Evolutionary conservation across 1,139 yeast genomes (phyloP), one percentile per base, ranked within the genome.

Genomic region (Protomyces lactucae-debilis): DNA sequence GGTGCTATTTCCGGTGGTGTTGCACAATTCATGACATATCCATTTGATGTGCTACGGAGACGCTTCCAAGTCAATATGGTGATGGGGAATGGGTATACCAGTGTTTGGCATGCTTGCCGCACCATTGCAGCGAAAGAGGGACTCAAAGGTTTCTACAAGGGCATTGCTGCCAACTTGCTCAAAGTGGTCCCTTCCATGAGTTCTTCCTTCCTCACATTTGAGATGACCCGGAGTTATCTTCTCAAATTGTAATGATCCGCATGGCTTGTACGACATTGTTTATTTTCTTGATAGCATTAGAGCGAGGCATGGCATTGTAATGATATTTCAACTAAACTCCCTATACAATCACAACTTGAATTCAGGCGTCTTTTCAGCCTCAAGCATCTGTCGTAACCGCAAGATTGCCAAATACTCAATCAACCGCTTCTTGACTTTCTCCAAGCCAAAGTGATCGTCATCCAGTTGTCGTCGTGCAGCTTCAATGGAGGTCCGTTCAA

Each of bases 111-210:
- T 70, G 97, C 97, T 0, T 75, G 92, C 43, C 73, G 76, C 3
- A 81, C 86, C 3, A 89, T 92, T 55, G 85, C 87, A 67, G 79
- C 77, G 67, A 77, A 80, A 18, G 68, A 66, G 25, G 69, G 66
- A 64, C 65, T 53, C 39, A 23, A 36, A n/a, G 99, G 98, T 1
- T 84, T 93, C 51, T 92, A 90, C 78, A 88, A 87, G 73, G 98
- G 98, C 0, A 80, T 92, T 72, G 82, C 87, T 2, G 96, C 97
- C 1, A 92, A 92, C 73, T 79, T 92, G 73, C 86, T 90, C 77
- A 92, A 92, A 74, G 95, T 92, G 2, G 88, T 90, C 48, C 97
- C 97, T 0, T 86, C 95, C 8, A 92, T 92, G 93, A 98, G 98
- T 1, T 91, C 92, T 23, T 88, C 92, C 68, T 93, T 97, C 97